phyloP scores from a whole-genome alignment of 768 basidiomycete genomes.

The Paxillus ammoniavirescens region DNA sequence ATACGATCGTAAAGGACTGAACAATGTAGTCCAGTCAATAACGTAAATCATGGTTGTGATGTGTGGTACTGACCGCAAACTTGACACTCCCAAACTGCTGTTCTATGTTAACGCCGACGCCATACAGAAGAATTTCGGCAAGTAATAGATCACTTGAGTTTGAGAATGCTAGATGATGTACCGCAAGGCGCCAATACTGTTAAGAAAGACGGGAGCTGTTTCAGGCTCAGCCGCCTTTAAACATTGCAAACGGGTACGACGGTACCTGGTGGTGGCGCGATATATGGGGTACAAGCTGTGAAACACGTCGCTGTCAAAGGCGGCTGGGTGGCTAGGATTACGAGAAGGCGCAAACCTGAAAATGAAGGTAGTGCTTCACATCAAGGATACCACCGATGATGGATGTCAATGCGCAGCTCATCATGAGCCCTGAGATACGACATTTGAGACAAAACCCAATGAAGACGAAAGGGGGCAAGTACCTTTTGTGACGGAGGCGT shows the following conservation, averaged over 20 bases:
- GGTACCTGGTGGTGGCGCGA: conserved; percentile 85
- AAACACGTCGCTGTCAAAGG: conserved; percentile 6
- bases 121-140: conserved; percentile 55
- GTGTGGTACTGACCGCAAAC: conserved; percentile 66
- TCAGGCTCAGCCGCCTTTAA: conserved; percentile 31
- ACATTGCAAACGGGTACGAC: conserved; percentile 1
- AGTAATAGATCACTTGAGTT: conserved; percentile 87
- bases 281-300: conserved; percentile 80
- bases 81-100: conserved; percentile 86
- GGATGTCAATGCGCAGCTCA: conserved; percentile 68
- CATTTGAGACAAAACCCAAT: conserved; percentile 1
- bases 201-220: conserved; percentile 21
- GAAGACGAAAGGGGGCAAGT: not conserved
- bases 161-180: conserved; percentile 73
- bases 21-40: conserved; percentile 7
- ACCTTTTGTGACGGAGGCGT: conserved; percentile 87
- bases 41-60: not conserved
- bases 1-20: conserved; percentile 78
- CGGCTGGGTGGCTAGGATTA: not conserved
- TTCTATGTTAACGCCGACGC: conserved; percentile 69
- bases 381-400: conserved; percentile 77
- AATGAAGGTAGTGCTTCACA: conserved; percentile 83
- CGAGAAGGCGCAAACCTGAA: conserved; percentile 53
- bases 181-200: conserved; percentile 83
- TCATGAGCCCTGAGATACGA: conserved; percentile 64